phyloP scores from a whole-genome alignment of 768 basidiomycete genomes.

The Suillus brevipes region DNA sequence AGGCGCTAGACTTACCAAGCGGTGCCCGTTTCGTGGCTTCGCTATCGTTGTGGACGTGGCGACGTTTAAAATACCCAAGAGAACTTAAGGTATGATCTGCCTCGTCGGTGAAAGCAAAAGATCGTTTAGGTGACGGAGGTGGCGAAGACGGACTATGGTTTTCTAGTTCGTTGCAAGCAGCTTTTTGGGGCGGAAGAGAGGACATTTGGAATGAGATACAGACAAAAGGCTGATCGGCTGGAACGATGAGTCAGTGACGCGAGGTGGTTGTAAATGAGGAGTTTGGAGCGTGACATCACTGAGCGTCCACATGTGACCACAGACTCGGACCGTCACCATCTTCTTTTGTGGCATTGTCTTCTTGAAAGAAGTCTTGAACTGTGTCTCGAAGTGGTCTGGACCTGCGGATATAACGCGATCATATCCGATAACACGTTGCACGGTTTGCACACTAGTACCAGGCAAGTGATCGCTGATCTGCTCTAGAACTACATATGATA shows the following conservation, averaged over 20 bases:
- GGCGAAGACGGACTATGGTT: slow-evolving; percentile 18
- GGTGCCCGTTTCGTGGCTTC: slow-evolving; percentile 19
- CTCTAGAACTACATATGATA: no score
- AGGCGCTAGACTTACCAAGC: slow-evolving; percentile 25
- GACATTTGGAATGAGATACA: neutral
- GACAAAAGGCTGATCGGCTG: neutral
- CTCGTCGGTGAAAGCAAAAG: slow-evolving; percentile 19
- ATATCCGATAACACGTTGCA: neutral
- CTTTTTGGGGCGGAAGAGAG: neutral
- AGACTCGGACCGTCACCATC: no score
- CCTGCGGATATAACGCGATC: neutral
- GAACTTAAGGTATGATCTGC: slow-evolving; percentile 9
- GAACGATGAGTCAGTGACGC: neutral
- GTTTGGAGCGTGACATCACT: neutral
- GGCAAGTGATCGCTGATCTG: neutral
- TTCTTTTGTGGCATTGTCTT: neutral
- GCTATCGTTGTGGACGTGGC: slow-evolving; percentile 16
- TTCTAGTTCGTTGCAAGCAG: slow-evolving; percentile 1
- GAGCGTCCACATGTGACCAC: neutral
- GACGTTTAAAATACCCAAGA: slow-evolving; percentile 21
- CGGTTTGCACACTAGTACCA: no score
- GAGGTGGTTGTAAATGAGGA: neutral
- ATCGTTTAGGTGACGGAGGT: slow-evolving; percentile 22
- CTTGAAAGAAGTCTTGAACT: neutral
- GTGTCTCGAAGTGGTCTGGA: neutral